Evolutionary conservation across 2,329 filamentous ascomycete genomes (phyloP).

Genomic region (Penicillium expansum): DNA sequence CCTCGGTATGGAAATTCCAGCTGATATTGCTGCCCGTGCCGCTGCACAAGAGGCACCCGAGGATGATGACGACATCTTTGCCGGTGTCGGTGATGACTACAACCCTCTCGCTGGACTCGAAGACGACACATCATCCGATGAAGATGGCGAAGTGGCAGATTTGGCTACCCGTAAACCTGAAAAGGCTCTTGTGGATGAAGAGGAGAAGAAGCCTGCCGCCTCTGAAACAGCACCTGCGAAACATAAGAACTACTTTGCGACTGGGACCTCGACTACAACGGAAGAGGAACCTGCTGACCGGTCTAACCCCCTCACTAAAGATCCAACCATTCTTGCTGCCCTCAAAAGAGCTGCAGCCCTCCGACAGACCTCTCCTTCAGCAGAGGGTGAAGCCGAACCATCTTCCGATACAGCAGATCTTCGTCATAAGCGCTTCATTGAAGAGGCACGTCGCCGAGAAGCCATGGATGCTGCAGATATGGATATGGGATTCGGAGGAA

Average conservation of each 20-base stretch:
- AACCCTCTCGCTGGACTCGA: conserved; percentile 56
- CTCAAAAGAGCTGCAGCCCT: conserved; percentile 78
- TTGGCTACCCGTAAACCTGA: conserved; percentile 4
- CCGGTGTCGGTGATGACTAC: conserved; percentile 58
- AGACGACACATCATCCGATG: conserved; percentile 46
- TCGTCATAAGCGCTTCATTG: conserved; percentile 70
- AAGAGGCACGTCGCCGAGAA: conserved; percentile 54
- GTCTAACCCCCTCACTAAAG: conserved; percentile 54
- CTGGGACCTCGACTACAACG: conserved; percentile 33
- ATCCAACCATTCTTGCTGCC: conserved; percentile 77
- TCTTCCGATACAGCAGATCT: conserved; percentile 65
- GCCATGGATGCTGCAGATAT: conserved; percentile 85
- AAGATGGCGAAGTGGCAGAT: conserved; percentile 36
- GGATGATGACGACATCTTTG: conserved; percentile 62
- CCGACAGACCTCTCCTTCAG: conserved; percentile 45
- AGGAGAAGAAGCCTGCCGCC: conserved; percentile 8
- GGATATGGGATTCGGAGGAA: conserved; percentile 91
- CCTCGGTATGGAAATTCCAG: conserved; percentile 52
- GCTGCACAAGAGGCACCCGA: conserved; percentile 30
- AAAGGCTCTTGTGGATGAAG: conserved; percentile 4
- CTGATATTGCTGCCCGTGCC: conserved; percentile 39
- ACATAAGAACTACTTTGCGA: conserved; percentile 50
- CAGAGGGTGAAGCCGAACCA: conserved; percentile 43
- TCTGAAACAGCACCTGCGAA: conserved; percentile 15
- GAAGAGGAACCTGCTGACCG: conserved; percentile 47